Evolutionary conservation across 768 basidiomycete genomes (phyloP), one percentile per base, ranked within the genome.

Genomic region (Psilocybe subaeruginosa): DNA sequence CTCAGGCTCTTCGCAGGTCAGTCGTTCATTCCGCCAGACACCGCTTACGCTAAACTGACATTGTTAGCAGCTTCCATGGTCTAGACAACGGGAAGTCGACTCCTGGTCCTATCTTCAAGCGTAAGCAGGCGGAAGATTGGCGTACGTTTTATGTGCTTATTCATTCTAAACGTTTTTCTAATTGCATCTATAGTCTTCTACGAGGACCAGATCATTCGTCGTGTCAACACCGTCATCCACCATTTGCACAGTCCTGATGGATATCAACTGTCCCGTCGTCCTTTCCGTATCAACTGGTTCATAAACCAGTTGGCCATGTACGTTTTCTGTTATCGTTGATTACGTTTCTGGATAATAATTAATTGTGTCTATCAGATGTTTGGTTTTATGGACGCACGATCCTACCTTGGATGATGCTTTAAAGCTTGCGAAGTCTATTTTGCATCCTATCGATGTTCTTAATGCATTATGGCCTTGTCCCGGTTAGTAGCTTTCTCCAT

Each of bases 101-200:
- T 11, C 72, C 74, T 45, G 70, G 78, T 23, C 86, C 85, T 23
- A 77, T 85, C 35, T 88, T 90, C 77, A 90, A 84, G 60, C 85
- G 85, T 5, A 84, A 85, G 66, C 88, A 91, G 60, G 86, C 88
- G 0, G 85, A 89, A 65, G 89, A 92, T 67, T 93, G 91, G 91
- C 77, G 91, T 93, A 73, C 72, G 90, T 86, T 6, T 14, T 39
- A 14, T 23, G 23, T 16, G 39, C 33, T 41, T 19, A 30, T 9
- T 43, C 9, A 49, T 52, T 23, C 8, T 12, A 14, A 4, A 29
- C 12, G 14, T 12, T 19, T 17, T 37, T 52, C 52, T 63, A 58
- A 55, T 27, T 31, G 23, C 33, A 56, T 35, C 16, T 58, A 4
- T 64, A 92, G 90, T 92, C 11, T 82, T 79, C 62, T 88, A 92